These are phyloP conservation scores for Ascoidea tarda DNA, from an alignment of 805 yeast species.

Conservation along the genomic window DNA sequence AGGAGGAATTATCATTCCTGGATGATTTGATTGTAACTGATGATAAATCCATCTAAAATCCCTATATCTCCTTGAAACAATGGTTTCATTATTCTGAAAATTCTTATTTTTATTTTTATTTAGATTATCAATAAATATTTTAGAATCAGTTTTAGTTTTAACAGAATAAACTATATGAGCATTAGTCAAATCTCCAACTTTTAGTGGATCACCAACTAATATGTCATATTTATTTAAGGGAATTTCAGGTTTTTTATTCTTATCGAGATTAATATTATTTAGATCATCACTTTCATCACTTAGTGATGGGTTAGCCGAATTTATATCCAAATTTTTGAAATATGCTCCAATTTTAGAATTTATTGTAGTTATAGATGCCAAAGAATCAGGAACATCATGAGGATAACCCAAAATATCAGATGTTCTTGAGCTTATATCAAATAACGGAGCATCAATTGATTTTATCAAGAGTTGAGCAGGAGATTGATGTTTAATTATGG, in stretches of 20 bases:
- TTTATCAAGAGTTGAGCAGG: conserved; percentile 23
- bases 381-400: not conserved
- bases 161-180: conserved; percentile 85
- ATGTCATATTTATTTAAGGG: conserved; percentile 33
- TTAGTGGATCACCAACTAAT: conserved; percentile 78
- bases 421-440: conserved; percentile 22
- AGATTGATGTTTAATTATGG: conserved; percentile 5
- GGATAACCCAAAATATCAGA: too few relatives aligned
- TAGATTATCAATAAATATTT: conserved; percentile 16
- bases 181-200: conserved; percentile 80
- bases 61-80: conserved; percentile 73
- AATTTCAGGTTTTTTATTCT: conserved; percentile 3
- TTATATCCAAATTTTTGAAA: not conserved
- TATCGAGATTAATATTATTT: not conserved
- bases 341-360: not conserved
- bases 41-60: conserved; percentile 94
- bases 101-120: conserved; percentile 1
- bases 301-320: conserved; percentile 4
- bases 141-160: conserved; percentile 39
- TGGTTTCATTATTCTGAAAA: conserved; percentile 24
- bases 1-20: conserved; percentile 87
- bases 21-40: conserved; percentile 73
- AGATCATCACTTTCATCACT: conserved; percentile 1
- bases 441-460: conserved; percentile 41
- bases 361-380: not conserved